Base-by-base conservation (phyloP, 1,284 basidiomycete species). In the Ceratobasidium sp. region DNA sequence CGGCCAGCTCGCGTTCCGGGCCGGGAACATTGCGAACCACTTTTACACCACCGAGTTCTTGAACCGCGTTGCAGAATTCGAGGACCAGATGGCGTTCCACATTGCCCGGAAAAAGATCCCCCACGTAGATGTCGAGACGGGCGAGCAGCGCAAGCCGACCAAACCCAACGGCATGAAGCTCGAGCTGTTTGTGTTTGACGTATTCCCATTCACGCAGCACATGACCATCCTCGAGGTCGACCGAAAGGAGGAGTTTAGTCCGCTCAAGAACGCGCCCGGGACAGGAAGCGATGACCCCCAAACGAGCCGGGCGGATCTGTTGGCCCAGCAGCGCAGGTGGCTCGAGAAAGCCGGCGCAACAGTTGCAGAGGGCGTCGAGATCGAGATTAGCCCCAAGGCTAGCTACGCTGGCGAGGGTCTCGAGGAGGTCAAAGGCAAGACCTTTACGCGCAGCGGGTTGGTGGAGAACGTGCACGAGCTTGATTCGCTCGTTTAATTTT, bases 151-250 rank as follows among this genome's bases (percentile, higher is more conserved):
- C 81, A 97, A 96, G 82, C 96, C 97, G 5, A 83, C 83, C 74
- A 90, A 90, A 80, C 94, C 95, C n/a, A 99, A 99, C 82, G 98
- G 98, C 74, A 98, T 99, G 94, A 99, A 99, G 84, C 89, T 99
- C 78, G 98, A 99, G 83, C 86, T 98, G 83, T 99, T 99, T 84
- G 93, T 99, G 65, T 99, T 99, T 80, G 97, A 99, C 83, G 98
- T 99, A 63, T 98, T 99, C 86, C 97, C 98, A 6, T 96, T 90
- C 84, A 94, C 94, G 58, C 84, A 90, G 79, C 86, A 84, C 73
- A 94, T 99, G 75, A 89, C 92, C 49, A 94, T 98, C 39, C 85
- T 98, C 81, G 96, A 98, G 82, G 95, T 98, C 51, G 88, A 89
- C 65, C 87, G 98, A 65, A 85, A 86, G 76, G 94, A 97, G 76